These are phyloP conservation scores for Tolypocladium sp. DNA, from an alignment of 2,329 filamentous ascomycete species.

Conservation along the genomic window DNA sequence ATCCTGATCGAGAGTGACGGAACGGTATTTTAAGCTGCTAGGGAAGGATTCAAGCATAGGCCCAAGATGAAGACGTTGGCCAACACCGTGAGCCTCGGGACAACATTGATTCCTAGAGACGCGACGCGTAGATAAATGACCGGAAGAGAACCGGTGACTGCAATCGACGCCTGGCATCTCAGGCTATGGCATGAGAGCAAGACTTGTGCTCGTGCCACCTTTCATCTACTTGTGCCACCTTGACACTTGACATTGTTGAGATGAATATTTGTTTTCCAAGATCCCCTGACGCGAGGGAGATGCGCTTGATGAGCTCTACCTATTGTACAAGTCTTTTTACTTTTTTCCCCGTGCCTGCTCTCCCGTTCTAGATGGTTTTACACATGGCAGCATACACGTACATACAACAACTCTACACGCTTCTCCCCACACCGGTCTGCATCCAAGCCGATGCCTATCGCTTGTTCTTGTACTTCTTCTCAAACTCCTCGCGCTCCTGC, in stretches of 20 bases:
- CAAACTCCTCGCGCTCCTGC: slow-evolving; percentile 27
- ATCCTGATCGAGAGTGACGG: slow-evolving; percentile 96
- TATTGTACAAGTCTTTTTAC: background rate
- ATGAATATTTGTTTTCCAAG: background rate
- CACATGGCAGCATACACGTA: slow-evolving; percentile 2
- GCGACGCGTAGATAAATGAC: background rate
- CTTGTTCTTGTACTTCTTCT: slow-evolving; percentile 29
- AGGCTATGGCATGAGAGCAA: background rate
- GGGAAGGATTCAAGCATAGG: background rate
- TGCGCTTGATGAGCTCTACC: background rate
- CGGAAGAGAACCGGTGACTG: background rate
- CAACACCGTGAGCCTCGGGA: background rate
- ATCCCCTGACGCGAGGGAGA: background rate
- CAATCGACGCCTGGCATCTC: background rate
- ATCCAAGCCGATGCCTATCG: slow-evolving; percentile 1
- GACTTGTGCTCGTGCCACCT: background rate
- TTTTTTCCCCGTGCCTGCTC: background rate
- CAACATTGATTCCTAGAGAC: background rate
- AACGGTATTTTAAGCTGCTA: slow-evolving; percentile 69
- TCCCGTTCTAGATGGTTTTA: slow-evolving; percentile 6
- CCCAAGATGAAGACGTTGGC: background rate
- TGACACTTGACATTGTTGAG: background rate
- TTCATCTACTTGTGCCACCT: background rate
- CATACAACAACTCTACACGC: background rate
- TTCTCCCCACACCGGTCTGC: background rate